Conservation (phyloP, 352 stramenopile species). For the Phytophthora colocasiae region DNA sequence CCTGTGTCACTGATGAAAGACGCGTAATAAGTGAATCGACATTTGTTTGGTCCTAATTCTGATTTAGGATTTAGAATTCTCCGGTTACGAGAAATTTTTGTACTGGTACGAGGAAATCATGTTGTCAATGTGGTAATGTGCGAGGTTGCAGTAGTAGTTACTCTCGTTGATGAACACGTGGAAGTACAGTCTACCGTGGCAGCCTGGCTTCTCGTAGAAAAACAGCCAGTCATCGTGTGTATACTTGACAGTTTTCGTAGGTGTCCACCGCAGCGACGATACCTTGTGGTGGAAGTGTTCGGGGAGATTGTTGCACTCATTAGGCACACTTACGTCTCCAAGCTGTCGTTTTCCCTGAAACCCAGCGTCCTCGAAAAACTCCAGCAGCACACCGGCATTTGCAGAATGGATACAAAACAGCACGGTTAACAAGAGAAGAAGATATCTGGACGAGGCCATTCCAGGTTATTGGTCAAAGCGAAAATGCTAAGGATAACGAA, state of each 20-base stretch:
- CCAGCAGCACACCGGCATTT: not conserved
- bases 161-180: constrained; percentile 1
- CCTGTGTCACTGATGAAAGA: constrained; percentile 4
- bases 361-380: constrained; percentile 8
- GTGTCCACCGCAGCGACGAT: not conserved
- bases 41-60: too few relatives aligned
- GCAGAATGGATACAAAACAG: not conserved
- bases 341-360: constrained; percentile 1
- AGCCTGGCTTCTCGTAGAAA: not conserved
- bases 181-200: not conserved
- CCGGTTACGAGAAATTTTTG: not conserved
- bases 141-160: constrained; percentile 1
- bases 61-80: too few relatives aligned
- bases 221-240: constrained; percentile 2
- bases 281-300: not conserved
- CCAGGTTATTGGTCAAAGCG: not conserved
- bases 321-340: not conserved
- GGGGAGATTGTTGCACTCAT: constrained; percentile 1
- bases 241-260: constrained; percentile 1
- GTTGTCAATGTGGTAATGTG: not conserved
- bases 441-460: not conserved
- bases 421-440: not conserved
- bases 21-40: not conserved
- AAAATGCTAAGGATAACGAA: not conserved
- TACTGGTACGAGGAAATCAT: constrained; percentile 5